These are phyloP conservation scores for Vigna angularis DNA, from an alignment of 306 rosid genomes.

Conservation along the genomic window DNA sequence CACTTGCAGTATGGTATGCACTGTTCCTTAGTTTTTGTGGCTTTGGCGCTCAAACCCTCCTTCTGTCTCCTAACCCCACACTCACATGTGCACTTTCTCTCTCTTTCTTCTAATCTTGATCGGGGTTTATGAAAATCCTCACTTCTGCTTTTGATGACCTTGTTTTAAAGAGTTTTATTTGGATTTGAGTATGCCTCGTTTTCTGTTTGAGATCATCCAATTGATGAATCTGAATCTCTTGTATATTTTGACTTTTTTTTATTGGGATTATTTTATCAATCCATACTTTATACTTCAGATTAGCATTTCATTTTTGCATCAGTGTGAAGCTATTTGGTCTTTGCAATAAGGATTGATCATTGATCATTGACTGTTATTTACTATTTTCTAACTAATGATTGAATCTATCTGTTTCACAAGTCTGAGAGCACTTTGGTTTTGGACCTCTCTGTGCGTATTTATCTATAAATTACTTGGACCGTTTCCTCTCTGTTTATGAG, in stretches of 20 bases:
- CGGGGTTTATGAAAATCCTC: slow-evolving; percentile 3
- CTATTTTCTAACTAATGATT: slow-evolving; percentile 32
- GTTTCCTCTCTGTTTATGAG: slow-evolving; percentile 81
- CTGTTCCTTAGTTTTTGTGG: slow-evolving; percentile 43
- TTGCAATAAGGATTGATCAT: slow-evolving; percentile 15
- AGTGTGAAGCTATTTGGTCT: not conserved
- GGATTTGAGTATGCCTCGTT: slow-evolving; percentile 29
- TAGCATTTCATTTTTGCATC: slow-evolving; percentile 1
- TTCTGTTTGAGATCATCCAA: slow-evolving; percentile 21
- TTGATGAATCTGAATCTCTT: slow-evolving; percentile 31
- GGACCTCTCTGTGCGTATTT: slow-evolving; percentile 85
- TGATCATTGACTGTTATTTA: not conserved
- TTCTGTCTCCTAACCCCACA: slow-evolving; percentile 36
- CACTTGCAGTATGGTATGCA: too few species aligned
- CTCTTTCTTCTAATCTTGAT: slow-evolving; percentile 3
- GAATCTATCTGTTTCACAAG: slow-evolving; percentile 57
- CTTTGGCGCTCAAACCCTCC: slow-evolving; percentile 51
- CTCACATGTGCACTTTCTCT: slow-evolving; percentile 15
- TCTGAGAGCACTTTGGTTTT: slow-evolving; percentile 68
- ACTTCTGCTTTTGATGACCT: slow-evolving; percentile 24
- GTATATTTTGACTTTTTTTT: not conserved
- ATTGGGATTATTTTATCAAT: slow-evolving; percentile 24
- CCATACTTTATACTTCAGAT: not conserved
- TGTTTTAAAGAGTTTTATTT: not conserved
- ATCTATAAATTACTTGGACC: slow-evolving; percentile 87